Evolutionary conservation across 768 basidiomycete genomes (phyloP).

Genomic region (Butyriboletus loyo): DNA sequence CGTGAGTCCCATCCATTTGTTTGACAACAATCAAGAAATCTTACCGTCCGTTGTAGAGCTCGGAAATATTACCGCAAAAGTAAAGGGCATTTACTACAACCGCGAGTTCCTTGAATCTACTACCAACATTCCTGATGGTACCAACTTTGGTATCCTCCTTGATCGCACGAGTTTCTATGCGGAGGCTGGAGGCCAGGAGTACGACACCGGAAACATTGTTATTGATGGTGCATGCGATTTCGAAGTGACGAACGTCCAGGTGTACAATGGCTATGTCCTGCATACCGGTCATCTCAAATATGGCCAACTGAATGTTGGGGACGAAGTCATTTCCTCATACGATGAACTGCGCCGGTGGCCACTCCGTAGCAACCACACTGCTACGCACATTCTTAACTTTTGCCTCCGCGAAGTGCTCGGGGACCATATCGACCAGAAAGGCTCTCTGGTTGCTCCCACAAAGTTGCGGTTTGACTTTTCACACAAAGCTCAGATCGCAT

Average conservation of each 20-base stretch:
- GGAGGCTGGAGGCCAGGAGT: constrained; percentile 95
- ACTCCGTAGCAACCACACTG: constrained; percentile 96
- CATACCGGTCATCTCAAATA: constrained; percentile 92
- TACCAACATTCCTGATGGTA: constrained; percentile 55
- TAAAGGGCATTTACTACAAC: constrained; percentile 84
- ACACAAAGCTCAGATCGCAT: constrained; percentile 84
- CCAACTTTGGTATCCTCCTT: constrained; percentile 80
- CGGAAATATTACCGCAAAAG: constrained; percentile 69
- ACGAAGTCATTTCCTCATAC: constrained; percentile 84
- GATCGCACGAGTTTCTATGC: constrained; percentile 96
- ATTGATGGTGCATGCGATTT: constrained; percentile 92
- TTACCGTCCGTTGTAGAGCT: constrained; percentile 45
- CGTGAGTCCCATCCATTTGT: constrained; percentile 45
- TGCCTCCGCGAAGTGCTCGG: constrained; percentile 90
- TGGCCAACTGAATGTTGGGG: constrained; percentile 73
- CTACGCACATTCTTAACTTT: constrained; percentile 97
- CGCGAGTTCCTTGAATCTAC: constrained; percentile 75
- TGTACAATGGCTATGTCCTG: constrained; percentile 92
- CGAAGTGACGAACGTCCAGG: constrained; percentile 90
- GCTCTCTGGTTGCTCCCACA: constrained; percentile 92
- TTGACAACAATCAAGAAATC: background rate
- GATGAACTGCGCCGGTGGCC: constrained; percentile 98
- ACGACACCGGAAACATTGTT: constrained; percentile 92
- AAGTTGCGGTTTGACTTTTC: constrained; percentile 99
- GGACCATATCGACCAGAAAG: constrained; percentile 97